A percentile compares a stretch with the other conserved stretches of the same genome.
Evolutionary conservation across 441 rosid genomes (phyloP).

Genomic region (Corymbia calophylla): DNA sequence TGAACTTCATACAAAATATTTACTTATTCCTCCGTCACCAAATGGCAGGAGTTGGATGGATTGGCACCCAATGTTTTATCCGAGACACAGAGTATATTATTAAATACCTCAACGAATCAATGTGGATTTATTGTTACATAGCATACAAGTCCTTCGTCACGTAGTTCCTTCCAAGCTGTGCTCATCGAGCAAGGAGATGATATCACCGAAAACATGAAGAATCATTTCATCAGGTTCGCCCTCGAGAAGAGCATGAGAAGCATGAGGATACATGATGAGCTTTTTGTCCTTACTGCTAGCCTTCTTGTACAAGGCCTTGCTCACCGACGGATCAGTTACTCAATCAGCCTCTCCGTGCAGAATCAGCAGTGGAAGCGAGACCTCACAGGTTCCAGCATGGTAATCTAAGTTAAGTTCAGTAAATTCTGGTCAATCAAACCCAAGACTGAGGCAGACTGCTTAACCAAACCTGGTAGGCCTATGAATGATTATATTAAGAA

Average conservation of each 20-base stretch:
- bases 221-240: slow-evolving; percentile 87
- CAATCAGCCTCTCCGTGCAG: slow-evolving; percentile 77
- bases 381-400: slow-evolving; percentile 22
- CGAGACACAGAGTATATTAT: neutral
- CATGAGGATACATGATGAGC: slow-evolving; percentile 51
- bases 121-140: neutral
- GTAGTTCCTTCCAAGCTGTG: slow-evolving; percentile 19
- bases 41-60: neutral
- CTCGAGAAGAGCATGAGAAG: slow-evolving; percentile 69
- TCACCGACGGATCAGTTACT: slow-evolving; percentile 86
- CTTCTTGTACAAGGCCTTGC: slow-evolving; percentile 69
- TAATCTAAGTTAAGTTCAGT: neutral
- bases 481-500: neutral
- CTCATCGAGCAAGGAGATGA: slow-evolving; percentile 69
- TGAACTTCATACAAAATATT: neutral
- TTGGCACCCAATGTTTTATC: neutral
- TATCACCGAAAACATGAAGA: slow-evolving; percentile 56
- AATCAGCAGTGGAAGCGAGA: slow-evolving; percentile 70
- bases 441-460: neutral
- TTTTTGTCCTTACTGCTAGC: slow-evolving; percentile 76
- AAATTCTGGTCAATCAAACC: neutral
- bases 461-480: neutral
- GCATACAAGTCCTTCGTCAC: neutral
- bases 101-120: neutral
- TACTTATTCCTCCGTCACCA: neutral